A percentile compares a stretch with the other conserved stretches of the same genome.
Evolutionary conservation across 495 filamentous ascomycete genomes (phyloP).

Genomic region (Tuber calosporum): DNA sequence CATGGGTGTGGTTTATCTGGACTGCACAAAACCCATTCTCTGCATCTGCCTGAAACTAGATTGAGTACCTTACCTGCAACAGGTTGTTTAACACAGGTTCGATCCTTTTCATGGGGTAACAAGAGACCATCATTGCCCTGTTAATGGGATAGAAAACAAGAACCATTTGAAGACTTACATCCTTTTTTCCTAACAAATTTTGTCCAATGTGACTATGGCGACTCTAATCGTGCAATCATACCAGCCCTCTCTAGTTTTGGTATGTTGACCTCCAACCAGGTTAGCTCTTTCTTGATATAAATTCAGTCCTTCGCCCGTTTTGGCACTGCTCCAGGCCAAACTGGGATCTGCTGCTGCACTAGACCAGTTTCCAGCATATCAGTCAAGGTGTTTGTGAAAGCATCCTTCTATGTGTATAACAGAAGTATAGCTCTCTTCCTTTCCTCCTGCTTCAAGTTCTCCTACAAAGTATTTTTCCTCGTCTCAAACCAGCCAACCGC

Average conservation of each 20-base stretch:
- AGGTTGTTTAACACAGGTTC: conserved; percentile 8
- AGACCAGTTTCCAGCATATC: too few relatives aligned
- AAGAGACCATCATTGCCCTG: background rate
- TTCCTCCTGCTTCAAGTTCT: too few relatives aligned
- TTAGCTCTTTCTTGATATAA: background rate
- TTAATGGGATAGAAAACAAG: background rate
- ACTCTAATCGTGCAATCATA: conserved; percentile 9
- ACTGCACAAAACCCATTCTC: conserved; percentile 8
- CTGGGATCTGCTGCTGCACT: too few relatives aligned
- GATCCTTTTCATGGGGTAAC: conserved; percentile 1
- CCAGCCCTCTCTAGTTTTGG: conserved; percentile 3
- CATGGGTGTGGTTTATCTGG: background rate
- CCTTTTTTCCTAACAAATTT: conserved; percentile 10
- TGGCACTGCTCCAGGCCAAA: too few relatives aligned
- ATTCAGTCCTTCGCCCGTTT: background rate
- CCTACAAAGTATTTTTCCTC: too few relatives aligned
- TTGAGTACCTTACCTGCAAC: background rate
- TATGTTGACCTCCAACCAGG: conserved; percentile 3
- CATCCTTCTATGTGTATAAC: too few relatives aligned
- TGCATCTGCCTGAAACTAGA: conserved; percentile 9
- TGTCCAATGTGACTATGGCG: background rate
- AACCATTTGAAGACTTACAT: conserved; percentile 3
- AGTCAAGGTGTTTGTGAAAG: too few relatives aligned
- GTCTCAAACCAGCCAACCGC: too few relatives aligned
- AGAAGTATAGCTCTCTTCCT: too few relatives aligned